Percentiles rank a stretch among this genome's conserved stretches.
phyloP scores from a whole-genome alignment of 2,329 filamentous ascomycete genomes.

The Tolypocladium guangdongense region DNA sequence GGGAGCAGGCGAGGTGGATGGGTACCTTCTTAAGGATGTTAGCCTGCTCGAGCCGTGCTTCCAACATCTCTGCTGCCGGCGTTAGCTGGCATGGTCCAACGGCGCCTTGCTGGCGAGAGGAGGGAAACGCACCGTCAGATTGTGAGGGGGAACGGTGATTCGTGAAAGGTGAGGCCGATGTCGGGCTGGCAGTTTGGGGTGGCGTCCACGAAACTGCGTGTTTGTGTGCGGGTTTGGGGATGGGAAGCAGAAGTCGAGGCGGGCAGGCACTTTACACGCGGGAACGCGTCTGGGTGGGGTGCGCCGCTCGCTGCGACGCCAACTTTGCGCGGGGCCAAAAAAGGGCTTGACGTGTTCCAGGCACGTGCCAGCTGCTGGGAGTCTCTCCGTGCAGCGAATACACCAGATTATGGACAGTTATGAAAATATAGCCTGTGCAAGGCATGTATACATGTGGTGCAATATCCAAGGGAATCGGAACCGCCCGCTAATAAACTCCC shows the following conservation, averaged over 20 bases:
- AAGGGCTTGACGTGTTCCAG: neutral
- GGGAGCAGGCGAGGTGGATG: neutral
- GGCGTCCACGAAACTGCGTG: neutral
- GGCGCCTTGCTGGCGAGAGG: neutral
- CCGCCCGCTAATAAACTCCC: neutral
- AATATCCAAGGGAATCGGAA: neutral
- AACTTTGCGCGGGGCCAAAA: slow-evolving; percentile 17
- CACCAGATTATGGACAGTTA: neutral
- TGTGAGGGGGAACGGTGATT: neutral
- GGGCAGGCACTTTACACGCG: slow-evolving; percentile 23
- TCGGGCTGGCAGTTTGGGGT: neutral
- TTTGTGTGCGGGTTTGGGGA: slow-evolving; percentile 3
- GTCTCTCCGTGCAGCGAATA: too few species aligned
- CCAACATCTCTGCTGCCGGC: slow-evolving; percentile 57
- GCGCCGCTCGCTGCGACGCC: slow-evolving; percentile 11
- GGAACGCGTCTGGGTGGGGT: slow-evolving; percentile 19
- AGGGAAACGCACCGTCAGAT: neutral
- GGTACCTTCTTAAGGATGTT: slow-evolving; percentile 84
- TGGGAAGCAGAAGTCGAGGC: slow-evolving; percentile 3
- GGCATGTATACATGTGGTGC: neutral
- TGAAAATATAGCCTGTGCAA: neutral
- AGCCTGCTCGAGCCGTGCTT: slow-evolving; percentile 94
- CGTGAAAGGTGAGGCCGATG: neutral
- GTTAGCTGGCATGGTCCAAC: neutral
- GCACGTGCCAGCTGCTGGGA: neutral